Conservation (phyloP, 768 basidiomycete species). For the Dendrothele bispora region DNA sequence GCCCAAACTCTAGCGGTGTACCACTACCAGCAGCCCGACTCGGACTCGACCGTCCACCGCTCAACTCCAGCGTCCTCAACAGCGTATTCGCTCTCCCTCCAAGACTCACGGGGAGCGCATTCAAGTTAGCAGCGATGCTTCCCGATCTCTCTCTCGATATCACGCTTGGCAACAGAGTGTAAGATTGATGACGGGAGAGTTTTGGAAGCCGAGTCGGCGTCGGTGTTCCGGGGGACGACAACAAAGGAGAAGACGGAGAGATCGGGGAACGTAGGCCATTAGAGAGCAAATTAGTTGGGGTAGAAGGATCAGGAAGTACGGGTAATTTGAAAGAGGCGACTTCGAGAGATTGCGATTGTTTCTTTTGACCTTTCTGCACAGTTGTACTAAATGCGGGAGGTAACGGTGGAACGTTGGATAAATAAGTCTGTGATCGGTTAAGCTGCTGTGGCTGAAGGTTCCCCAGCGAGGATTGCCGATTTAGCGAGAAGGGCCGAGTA, state of each 20-base stretch:
- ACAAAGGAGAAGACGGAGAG: slow-evolving; percentile 6
- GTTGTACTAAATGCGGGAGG: too few species aligned
- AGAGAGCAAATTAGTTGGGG: slow-evolving; percentile 1
- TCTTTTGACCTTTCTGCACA: not conserved
- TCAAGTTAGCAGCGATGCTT: slow-evolving; percentile 27
- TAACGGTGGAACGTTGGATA: too few species aligned
- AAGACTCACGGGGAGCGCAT: slow-evolving; percentile 14
- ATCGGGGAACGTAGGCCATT: slow-evolving; percentile 1
- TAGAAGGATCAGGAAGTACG: not conserved
- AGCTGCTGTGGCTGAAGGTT: too few species aligned
- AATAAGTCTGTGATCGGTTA: too few species aligned
- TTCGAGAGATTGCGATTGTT: not conserved
- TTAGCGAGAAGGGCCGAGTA: not conserved
- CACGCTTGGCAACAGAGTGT: slow-evolving; percentile 22
- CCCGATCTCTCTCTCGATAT: slow-evolving; percentile 30
- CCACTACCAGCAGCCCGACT: not conserved
- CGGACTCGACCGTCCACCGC: slow-evolving; percentile 14
- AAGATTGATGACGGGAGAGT: slow-evolving; percentile 24
- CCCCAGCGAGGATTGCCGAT: too few species aligned
- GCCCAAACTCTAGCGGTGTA: slow-evolving; percentile 19
- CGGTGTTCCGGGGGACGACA: slow-evolving; percentile 2
- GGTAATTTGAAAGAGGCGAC: not conserved
- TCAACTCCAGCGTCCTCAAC: slow-evolving; percentile 19
- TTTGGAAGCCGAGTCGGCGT: slow-evolving; percentile 12
- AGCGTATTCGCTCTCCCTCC: slow-evolving; percentile 17